Percentiles rank a stretch among this genome's conserved stretches.
Conservation (phyloP, 768 basidiomycete genomes). For the Mycena chlorophos region DNA sequence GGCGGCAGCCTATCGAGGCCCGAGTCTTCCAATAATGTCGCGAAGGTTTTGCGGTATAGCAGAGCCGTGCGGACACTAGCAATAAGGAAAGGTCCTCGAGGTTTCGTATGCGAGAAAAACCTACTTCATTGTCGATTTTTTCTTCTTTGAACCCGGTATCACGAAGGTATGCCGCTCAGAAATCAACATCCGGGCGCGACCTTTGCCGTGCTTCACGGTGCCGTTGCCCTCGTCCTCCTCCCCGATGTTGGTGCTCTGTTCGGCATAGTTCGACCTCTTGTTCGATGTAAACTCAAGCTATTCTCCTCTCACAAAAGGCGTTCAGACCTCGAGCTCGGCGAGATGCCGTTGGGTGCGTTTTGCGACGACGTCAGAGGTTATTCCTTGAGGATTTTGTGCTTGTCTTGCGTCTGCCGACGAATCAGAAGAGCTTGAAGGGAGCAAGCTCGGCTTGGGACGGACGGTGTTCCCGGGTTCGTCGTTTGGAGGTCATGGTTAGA, state of each 20-base stretch:
- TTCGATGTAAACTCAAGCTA: constrained; percentile 6
- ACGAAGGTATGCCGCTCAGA: constrained; percentile 18
- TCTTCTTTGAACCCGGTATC: constrained; percentile 32
- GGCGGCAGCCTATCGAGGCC: constrained; percentile 58
- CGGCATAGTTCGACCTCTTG: constrained; percentile 78
- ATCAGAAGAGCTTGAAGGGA: not conserved
- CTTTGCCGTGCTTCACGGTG: too few species aligned
- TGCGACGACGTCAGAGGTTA: constrained; percentile 67
- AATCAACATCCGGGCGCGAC: constrained; percentile 20
- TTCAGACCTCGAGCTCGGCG: constrained; percentile 73
- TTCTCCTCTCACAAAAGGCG: constrained; percentile 13
- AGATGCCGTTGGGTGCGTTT: constrained; percentile 77
- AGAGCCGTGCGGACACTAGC: constrained; percentile 76
- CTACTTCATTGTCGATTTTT: constrained; percentile 83
- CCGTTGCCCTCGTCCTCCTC: constrained; percentile 47
- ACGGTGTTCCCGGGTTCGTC: constrained; percentile 19
- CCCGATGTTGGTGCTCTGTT: constrained; percentile 47
- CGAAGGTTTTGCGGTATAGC: constrained; percentile 79
- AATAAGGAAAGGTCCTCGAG: too few species aligned
- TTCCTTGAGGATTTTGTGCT: constrained; percentile 42
- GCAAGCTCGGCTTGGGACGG: not conserved
- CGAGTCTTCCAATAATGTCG: constrained; percentile 74
- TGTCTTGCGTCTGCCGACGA: constrained; percentile 46
- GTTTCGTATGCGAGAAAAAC: too few species aligned
- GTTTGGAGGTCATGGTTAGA: constrained; percentile 9